These are phyloP conservation scores for Sporothrix pseudoabietina DNA, from an alignment of 2,329 filamentous ascomycete genomes.

Conservation along the genomic window DNA sequence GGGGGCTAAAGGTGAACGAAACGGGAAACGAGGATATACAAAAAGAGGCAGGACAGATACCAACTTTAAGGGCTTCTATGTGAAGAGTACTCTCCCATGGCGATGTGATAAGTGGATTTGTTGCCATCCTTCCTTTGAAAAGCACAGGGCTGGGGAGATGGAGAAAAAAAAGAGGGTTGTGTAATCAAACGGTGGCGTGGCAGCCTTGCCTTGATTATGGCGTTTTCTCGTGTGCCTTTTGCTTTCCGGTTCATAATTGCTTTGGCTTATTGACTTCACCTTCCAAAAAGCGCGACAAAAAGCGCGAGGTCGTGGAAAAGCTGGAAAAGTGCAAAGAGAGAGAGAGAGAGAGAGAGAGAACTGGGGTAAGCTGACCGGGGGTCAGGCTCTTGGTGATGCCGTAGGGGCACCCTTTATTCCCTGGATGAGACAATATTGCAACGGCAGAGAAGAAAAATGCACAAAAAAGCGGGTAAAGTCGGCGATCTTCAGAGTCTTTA, in stretches of 20 bases:
- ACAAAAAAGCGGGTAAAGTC: neutral
- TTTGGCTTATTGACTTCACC: neutral
- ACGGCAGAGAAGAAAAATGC: neutral
- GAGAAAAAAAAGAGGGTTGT: slow-evolving; percentile 13
- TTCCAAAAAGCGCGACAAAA: slow-evolving; percentile 22
- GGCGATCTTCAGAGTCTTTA: neutral
- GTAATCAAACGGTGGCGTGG: slow-evolving; percentile 17
- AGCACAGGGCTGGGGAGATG: neutral
- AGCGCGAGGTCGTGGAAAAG: neutral
- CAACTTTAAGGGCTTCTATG: neutral
- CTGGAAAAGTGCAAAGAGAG: neutral
- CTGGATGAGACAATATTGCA: slow-evolving; percentile 13
- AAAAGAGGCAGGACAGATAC: neutral
- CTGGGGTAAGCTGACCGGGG: neutral
- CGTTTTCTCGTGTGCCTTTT: neutral
- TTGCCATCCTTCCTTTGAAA: neutral
- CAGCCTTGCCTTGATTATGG: slow-evolving; percentile 5
- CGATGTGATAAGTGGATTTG: slow-evolving; percentile 13
- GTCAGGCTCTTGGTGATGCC: neutral
- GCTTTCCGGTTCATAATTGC: neutral
- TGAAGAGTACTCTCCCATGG: neutral
- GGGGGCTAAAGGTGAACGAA: neutral
- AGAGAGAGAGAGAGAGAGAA: too few species aligned
- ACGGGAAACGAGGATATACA: neutral
- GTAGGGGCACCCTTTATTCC: neutral